Base-by-base conservation (phyloP, 2,329 filamentous ascomycete species). In the Exophiala dermatitidis region DNA sequence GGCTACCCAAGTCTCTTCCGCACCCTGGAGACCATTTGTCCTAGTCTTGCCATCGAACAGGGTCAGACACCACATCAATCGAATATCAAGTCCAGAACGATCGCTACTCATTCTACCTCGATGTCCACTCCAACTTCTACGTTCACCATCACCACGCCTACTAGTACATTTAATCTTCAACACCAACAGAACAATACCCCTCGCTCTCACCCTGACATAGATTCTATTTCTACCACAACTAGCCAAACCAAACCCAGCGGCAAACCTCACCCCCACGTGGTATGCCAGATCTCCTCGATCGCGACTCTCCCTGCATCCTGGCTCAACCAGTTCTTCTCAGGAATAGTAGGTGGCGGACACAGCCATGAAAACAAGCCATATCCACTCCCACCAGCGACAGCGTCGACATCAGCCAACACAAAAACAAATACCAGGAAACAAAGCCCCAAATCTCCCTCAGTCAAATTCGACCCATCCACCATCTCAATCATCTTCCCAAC, bases 281-380 rank as follows among this genome's bases (percentile, higher is more conserved):
- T 70, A 19, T 57, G 65, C 33, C 66, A 72, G 62, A 66, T 72
- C 38, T 94, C 89, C 0, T 94, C 88, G 0, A 86, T 95, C 45
- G 89, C 89, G 1, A 89, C 88, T 0, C 74, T 95, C 0, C 84
- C 76, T 5, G 79, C 88, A 48, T 79, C 77, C 48, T 95, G 89
- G 89, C 72, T 95, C 0, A 78, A 77, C 46, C 76, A 81, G 72
- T 46, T 70, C 63, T 40, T 65, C 62, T 46, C 50, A 28, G 33
- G 62, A 28, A 51, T 6, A 34, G 33, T 34, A 34, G 19, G 19
- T 19, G 19, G 19, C 19, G 19, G 19, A 2, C 19, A 19, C 19
- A 19, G 33, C 33, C 33, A 10, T 34, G 33, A 34, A 19, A 19
- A 19, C 33, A 34, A 34, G 10, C 33, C 33, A 34, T 6, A 34